Percentiles rank a stretch among this genome's conserved stretches.
Conservation (phyloP, 371 early-diverging fungal genomes). For the Chytridium lagenaria region DNA sequence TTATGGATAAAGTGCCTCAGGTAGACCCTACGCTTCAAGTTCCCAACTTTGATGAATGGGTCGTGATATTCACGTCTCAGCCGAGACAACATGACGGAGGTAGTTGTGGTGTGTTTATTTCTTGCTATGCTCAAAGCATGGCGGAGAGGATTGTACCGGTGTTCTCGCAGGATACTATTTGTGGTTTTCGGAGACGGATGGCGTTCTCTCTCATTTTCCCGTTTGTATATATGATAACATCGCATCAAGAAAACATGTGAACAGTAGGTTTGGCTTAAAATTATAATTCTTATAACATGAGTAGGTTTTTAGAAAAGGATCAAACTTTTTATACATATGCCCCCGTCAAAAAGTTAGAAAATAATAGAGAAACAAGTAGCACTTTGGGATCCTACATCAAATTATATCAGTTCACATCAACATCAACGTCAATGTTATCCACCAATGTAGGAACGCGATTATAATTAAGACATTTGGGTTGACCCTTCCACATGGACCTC, state of each 20-base stretch:
- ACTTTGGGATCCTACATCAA: neutral
- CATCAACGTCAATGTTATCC: neutral
- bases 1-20: slow-evolving; percentile 21
- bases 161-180: slow-evolving; percentile 18
- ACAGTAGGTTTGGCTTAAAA: neutral
- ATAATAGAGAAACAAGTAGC: neutral
- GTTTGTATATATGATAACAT: slow-evolving; percentile 3
- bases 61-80: neutral
- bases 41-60: neutral
- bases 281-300: neutral
- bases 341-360: neutral
- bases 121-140: slow-evolving; percentile 24
- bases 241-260: too few relatives aligned
- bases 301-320: too few relatives aligned
- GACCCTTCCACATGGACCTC: too few relatives aligned
- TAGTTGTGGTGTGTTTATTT: slow-evolving; percentile 42
- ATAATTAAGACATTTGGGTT: too few relatives aligned
- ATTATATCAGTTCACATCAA: neutral
- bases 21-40: neutral
- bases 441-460: too few relatives aligned
- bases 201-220: slow-evolving; percentile 18
- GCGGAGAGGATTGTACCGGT: neutral
- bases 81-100: slow-evolving; percentile 34
- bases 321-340: neutral
- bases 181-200: slow-evolving; percentile 21